These are phyloP conservation scores for Lachancea sp. DNA, from an alignment of 805 yeast species.

Conservation along the genomic window DNA sequence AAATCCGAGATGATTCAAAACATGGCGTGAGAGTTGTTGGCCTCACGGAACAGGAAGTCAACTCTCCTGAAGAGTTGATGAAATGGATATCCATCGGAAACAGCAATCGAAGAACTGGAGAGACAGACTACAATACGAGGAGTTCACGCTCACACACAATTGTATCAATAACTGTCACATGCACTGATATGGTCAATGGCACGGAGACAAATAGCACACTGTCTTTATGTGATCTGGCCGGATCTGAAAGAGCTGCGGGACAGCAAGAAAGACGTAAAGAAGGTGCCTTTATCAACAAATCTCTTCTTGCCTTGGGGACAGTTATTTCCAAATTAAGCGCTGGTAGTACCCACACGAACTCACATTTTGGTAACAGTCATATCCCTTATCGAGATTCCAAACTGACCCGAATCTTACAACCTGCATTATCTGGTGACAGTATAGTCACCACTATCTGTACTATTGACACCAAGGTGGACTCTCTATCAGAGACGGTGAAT, in stretches of 20 bases:
- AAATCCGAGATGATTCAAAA: conserved; percentile 67
- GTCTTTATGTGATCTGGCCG: conserved; percentile 91
- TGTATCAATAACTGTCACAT: conserved; percentile 56
- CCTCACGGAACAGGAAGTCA: conserved; percentile 54
- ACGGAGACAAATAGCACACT: conserved; percentile 49
- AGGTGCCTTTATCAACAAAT: conserved; percentile 89
- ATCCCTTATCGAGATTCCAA: conserved; percentile 93
- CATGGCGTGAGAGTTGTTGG: conserved; percentile 75
- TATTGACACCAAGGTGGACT: conserved; percentile 55
- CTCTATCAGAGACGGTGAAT: conserved; percentile 73
- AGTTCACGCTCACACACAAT: conserved; percentile 92
- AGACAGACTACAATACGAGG: conserved; percentile 82
- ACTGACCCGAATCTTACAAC: conserved; percentile 82
- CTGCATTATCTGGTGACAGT: conserved; percentile 83
- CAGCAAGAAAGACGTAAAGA: conserved; percentile 77
- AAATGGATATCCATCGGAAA: conserved; percentile 64
- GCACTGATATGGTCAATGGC: conserved; percentile 38
- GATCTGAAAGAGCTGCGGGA: conserved; percentile 78
- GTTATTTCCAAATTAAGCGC: conserved; percentile 76
- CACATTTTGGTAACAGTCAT: conserved; percentile 43
- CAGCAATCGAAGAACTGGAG: conserved; percentile 66
- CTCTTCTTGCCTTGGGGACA: conserved; percentile 81
- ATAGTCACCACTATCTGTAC: conserved; percentile 84
- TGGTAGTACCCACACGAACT: conserved; percentile 15
- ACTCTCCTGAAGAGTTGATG: conserved; percentile 53